Conservation (phyloP, 768 basidiomycete genomes). For the Phylloporus sp. region DNA sequence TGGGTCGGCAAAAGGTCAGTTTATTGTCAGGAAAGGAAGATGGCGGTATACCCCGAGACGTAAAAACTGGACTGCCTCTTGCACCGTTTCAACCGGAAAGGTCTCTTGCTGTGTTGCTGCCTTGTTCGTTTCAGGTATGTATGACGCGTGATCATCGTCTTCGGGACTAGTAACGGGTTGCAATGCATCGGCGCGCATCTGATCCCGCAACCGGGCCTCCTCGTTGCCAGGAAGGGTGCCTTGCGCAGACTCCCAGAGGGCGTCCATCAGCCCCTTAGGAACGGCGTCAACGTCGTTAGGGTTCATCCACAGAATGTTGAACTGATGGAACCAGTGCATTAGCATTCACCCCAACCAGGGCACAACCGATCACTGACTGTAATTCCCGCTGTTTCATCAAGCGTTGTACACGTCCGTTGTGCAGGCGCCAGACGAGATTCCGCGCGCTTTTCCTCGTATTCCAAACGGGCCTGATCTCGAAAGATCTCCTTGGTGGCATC, state of each 20-base stretch:
- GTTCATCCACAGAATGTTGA: constrained; percentile 79
- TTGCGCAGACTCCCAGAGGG: constrained; percentile 42
- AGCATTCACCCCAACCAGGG: constrained; percentile 5
- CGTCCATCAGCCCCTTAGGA: constrained; percentile 61
- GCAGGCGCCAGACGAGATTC: constrained; percentile 67
- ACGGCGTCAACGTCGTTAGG: constrained; percentile 61
- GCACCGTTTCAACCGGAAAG: constrained; percentile 53
- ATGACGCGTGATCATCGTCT: constrained; percentile 34
- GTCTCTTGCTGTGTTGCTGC: constrained; percentile 27
- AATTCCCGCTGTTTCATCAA: constrained; percentile 73
- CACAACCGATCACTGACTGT: constrained; percentile 30
- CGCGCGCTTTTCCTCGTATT: constrained; percentile 74
- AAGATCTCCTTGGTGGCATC: constrained; percentile 51
- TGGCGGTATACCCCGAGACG: constrained; percentile 51
- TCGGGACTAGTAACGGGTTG: constrained; percentile 40
- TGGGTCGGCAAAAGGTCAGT: constrained; percentile 32
- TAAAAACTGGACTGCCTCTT: constrained; percentile 66
- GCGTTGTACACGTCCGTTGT: constrained; percentile 66
- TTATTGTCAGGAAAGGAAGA: constrained; percentile 1
- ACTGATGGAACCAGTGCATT: constrained; percentile 41
- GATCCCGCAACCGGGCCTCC: constrained; percentile 54
- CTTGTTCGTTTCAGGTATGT: constrained; percentile 18
- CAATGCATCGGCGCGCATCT: constrained; percentile 75
- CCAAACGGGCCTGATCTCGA: constrained; percentile 65
- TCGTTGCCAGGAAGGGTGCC: constrained; percentile 17